Conservation (phyloP, 108 stramenopile genomes). For the Discostella pseudostelligera region DNA sequence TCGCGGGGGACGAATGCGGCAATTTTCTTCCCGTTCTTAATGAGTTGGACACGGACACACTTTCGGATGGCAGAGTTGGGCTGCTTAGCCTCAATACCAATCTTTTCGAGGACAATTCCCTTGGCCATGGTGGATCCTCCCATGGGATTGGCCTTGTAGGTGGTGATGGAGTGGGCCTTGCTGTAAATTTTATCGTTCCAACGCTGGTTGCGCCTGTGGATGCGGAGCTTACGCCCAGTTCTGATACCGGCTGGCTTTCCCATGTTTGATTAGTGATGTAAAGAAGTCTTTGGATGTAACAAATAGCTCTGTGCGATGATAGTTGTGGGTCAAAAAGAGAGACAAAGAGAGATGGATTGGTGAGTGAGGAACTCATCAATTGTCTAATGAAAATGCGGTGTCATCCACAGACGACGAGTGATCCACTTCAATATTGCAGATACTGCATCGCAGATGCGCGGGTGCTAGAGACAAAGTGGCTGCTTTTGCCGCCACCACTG, state of each 20-base stretch:
- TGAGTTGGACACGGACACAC: constrained; percentile 99
- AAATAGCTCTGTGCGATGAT: constrained; percentile 10
- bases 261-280: constrained; percentile 53
- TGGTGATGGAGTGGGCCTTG: constrained; percentile 98
- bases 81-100: constrained; percentile 99
- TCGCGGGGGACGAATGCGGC: constrained; percentile 99
- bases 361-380: constrained; percentile 8
- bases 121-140: constrained; percentile 99
- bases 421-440: constrained; percentile 15
- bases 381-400: constrained; percentile 8
- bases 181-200: constrained; percentile 95
- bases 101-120: constrained; percentile 99
- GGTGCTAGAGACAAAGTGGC: neutral
- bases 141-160: constrained; percentile 99
- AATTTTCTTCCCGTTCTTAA: constrained; percentile 99
- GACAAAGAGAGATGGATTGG: constrained; percentile 9
- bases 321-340: constrained; percentile 4
- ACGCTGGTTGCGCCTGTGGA: constrained; percentile 94
- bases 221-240: constrained; percentile 99
- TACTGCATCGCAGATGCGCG: constrained; percentile 13
- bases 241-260: constrained; percentile 97
- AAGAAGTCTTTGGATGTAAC: neutral
- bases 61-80: constrained; percentile 99
- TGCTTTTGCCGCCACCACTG: neutral
- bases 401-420: neutral